Conservation (phyloP, 176 grass and related monocot species). For the Saccharum spontaneum region DNA sequence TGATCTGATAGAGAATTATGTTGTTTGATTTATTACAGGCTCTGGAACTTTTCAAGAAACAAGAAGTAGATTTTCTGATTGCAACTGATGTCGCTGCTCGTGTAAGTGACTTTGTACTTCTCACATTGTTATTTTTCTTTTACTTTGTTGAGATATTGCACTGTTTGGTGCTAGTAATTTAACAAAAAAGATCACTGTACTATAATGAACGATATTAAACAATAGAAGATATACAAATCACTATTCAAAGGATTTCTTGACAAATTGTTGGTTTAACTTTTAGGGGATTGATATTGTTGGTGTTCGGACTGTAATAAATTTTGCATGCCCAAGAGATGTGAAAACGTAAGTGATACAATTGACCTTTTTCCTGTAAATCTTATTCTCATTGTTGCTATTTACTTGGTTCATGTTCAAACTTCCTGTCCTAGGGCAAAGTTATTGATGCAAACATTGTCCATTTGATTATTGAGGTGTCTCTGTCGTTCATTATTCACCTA, state of each 20-base stretch:
- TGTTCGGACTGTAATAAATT: conserved; percentile 93
- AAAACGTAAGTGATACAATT: conserved; percentile 58
- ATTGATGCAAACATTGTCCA: background rate
- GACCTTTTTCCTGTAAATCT: background rate
- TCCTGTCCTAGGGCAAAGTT: background rate
- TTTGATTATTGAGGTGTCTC: background rate
- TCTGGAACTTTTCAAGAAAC: conserved; percentile 92
- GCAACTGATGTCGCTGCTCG: conserved; percentile 98
- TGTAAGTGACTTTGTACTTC: conserved; percentile 58
- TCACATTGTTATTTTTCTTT: background rate
- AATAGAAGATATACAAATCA: background rate
- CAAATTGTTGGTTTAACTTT: conserved; percentile 16
- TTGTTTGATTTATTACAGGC: conserved; percentile 49
- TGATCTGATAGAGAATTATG: background rate
- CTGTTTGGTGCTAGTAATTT: background rate
- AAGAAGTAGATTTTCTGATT: conserved; percentile 88
- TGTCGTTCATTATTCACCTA: background rate
- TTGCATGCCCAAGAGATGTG: conserved; percentile 85
- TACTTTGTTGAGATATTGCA: background rate
- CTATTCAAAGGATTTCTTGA: too few relatives aligned
- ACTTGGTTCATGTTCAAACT: conserved; percentile 5
- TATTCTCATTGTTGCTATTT: background rate
- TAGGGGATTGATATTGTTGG: conserved; percentile 97
- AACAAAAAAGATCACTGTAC: background rate
- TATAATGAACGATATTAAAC: background rate